Evolutionary conservation across 2,329 filamentous ascomycete genomes (phyloP), one percentile per base, ranked within the genome.

Genomic region (Penicillium sp.): DNA sequence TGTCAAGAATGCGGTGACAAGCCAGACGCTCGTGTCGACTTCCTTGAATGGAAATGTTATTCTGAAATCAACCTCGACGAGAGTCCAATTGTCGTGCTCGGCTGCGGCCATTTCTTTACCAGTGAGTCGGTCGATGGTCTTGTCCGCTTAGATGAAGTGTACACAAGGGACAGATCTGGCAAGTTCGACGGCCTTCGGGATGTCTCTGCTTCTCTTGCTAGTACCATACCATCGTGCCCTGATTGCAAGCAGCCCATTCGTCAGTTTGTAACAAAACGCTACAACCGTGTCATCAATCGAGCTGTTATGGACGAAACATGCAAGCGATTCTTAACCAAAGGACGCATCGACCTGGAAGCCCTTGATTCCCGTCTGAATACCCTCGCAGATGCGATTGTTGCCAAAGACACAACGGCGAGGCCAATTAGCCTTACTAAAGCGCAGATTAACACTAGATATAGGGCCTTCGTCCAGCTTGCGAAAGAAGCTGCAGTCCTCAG

Each of bases 181-280:
- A 59, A 59, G 3, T 59, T 59, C 29, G 31, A 57, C 12, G 49
- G 40, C 35, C 57, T 59, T 18, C 44, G 42, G 27, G 54, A 59
- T 49, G 13, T 56, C 13, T 54, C 50, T 42, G 25, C 54, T 35
- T 54, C 57, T n/a, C 51, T 59, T 40, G 48, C 57, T 3, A 52
- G 23, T 29, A 8, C 8, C 31, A 46, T 55, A 31, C 54, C 48
- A 8, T 57, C 48, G 4, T 52, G 57, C 27, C 54, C 57, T 1
- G 47, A 59, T 40, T 59, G 45, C n/a, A 59, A 56, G 4, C 38
- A 52, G 32, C 57, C 54, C 4, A 59, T 59, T 50, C 57, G 57
- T 25, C 45, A 59, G n/a, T 59, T 59, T 35, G 52, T 59, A 27
- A 59, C 55, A 2, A 59, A 55, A 31, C 52, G 55, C 8, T 60